These are phyloP conservation scores for Umbellularia californica DNA, from an alignment of 164 flowering plant genomes.

Conservation along the genomic window DNA sequence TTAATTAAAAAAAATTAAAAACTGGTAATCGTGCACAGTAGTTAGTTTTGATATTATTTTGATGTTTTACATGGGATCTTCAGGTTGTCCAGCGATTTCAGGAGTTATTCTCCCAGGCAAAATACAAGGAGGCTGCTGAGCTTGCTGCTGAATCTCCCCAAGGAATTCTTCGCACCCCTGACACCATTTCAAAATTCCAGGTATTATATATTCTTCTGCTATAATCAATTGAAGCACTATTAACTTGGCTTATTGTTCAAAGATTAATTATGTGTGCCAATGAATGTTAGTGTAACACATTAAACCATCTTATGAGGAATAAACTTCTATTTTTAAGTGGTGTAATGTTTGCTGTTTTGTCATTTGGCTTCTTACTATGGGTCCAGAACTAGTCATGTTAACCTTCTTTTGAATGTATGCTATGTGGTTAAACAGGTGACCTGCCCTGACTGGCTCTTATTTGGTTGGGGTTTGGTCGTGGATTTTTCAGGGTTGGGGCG, in stretches of 20 bases:
- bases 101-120: constrained; percentile 92
- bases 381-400: not conserved
- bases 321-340: not conserved
- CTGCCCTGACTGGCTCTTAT: no score
- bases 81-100: constrained; percentile 99
- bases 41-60: not conserved
- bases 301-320: not conserved
- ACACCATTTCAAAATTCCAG: constrained; percentile 98
- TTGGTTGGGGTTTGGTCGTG: no score
- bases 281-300: no score
- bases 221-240: not conserved
- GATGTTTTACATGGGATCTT: not conserved
- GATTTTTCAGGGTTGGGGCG: no score
- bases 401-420: not conserved
- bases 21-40: not conserved
- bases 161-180: constrained; percentile 93
- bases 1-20: not conserved
- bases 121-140: constrained; percentile 98
- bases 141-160: constrained; percentile 99
- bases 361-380: not conserved
- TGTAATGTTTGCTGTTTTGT: no score
- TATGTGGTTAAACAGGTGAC: no score
- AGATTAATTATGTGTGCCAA: no score
- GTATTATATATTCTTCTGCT: constrained; percentile 26
- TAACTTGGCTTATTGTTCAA: not conserved